Base-by-base conservation (phyloP, 352 stramenopile species). In the Phytophthora uliginosa region DNA sequence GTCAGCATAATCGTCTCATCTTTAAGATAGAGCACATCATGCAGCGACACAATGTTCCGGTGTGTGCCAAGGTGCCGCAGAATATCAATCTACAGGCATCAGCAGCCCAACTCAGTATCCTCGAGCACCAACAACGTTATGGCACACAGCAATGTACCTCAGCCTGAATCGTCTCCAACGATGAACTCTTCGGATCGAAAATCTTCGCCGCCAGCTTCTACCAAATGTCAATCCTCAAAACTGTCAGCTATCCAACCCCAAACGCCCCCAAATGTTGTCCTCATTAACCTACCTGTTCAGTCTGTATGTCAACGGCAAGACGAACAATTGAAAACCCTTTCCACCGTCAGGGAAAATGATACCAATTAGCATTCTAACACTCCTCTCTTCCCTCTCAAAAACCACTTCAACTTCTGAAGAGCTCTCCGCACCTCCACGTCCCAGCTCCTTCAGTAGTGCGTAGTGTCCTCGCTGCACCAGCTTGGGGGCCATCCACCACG, bases 1-100 rank as follows among this genome's bases (percentile, higher is more conserved):
- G 77, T 93, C 63, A 95, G 77, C 86, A 95, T 93, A 59, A 94
- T 93, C 9, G 85, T 94, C 68, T 92, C 81, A 28, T 89, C 70
- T 42, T 88, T 72, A 4, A 83, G 64, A 56, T 83, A 84, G 8
- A 94, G 60, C 20, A 93, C 83, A 59, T 94, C 86, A 20, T 91
- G 83, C 9, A 95, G 76, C 10, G 81, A 91, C 47, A 95, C 82
- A 34, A 94, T 92, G 66, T 94, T 88, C 38, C 64, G 69, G 52
- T 95, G 86, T 50, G 70, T 76, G 10, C 86, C 88, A 54, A 95
- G 60, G 22, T 83, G 73, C 31, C 80, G 79, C 45, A 95, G 63
- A 57, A 84, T 89, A 13, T 85, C 76, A 69, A 95, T 90, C 84
- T 94, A 26, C 31, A 50, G 56, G 20, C 4, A 45, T 9, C 10